Evolutionary conservation across 2,329 filamentous ascomycete species (phyloP), one percentile per base, ranked within the genome.

Genomic region (Colletotrichum sublineola): DNA sequence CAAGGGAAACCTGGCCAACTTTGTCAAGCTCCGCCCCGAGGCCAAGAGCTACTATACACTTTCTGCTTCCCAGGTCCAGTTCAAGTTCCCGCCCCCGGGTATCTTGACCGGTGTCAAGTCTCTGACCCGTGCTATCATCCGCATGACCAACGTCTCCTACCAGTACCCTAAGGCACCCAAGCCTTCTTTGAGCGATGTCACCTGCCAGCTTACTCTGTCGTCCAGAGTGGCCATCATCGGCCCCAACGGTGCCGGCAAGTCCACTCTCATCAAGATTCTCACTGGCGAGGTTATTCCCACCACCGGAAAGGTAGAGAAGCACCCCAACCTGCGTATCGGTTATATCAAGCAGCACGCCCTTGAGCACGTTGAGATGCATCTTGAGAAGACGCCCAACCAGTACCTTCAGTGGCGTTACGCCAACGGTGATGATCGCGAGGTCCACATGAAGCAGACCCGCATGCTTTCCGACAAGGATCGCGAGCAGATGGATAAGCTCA

Each of bases 261-360:
- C 96, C 15, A 99, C 96, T 0, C 90, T 99, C 74, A 98, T 99
- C 86, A 99, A 99, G 87, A 88, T 99, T 73, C 88, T 99, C 71
- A 99, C 96, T 14, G 96, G 96, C 77, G 96, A 98, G 82, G 90
- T 92, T 29, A 92, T 98, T 76, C 96, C 94, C 20, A 93, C 93
- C 74, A 84, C 84, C 29, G 96, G 96, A 75, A 94, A 91, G 81
- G 96, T 99, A 33, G 95, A 98, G 87, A 98, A 98, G 87, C 96
- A 99, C 82, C 96, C 96, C 76, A 99, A 99, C 82, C 85, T 99
- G 79, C 95, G 96, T 88, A 98, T 99, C 78, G 96, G 96, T 67
- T 99, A 99, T 87, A 98, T 99, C 86, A 98, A 98, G 87, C 96
- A 99, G 86, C 96, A 99, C 83, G 96, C 96, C 56, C 89, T 99